phyloP scores from a whole-genome alignment of 129 eudicot species.

The Calendula officinalis region DNA sequence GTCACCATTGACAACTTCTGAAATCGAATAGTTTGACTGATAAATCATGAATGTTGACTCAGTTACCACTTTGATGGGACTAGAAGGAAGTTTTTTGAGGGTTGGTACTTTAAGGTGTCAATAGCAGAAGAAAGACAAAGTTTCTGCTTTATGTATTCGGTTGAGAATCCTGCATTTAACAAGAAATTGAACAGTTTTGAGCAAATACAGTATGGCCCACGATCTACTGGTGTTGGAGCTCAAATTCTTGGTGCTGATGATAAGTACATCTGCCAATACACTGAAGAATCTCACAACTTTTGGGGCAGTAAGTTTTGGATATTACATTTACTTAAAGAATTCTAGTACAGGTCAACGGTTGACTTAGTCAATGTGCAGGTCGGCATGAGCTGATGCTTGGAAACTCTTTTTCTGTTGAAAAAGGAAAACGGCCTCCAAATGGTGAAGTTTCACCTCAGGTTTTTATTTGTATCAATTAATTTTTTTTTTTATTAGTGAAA shows the following conservation, averaged over 20 bases:
- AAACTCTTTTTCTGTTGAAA: constrained; percentile 52
- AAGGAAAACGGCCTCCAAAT: constrained; percentile 56
- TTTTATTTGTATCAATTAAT: neutral
- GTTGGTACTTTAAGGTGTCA: constrained; percentile 99
- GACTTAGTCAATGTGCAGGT: constrained; percentile 42
- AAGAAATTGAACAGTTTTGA: constrained; percentile 57
- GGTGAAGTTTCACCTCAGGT: constrained; percentile 86
- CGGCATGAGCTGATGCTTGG: constrained; percentile 87
- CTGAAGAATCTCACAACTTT: constrained; percentile 67
- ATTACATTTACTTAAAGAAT: constrained; percentile 38
- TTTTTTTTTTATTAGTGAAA: constrained; percentile 11
- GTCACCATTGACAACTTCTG: no score
- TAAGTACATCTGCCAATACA: constrained; percentile 84
- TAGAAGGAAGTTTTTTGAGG: constrained; percentile 78
- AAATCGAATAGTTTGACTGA: no score
- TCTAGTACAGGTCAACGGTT: neutral
- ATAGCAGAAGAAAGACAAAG: constrained; percentile 90
- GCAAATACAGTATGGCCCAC: constrained; percentile 65
- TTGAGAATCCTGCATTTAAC: constrained; percentile 83
- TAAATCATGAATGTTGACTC: constrained; percentile 1
- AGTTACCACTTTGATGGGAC: constrained; percentile 96
- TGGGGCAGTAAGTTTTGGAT: constrained; percentile 94
- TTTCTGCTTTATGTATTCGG: constrained; percentile 96
- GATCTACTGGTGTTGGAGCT: constrained; percentile 92
- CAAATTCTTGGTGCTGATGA: constrained; percentile 93